Conservation (phyloP, 1,139 yeast genomes). For the Hemisphaericaspora xylofermentans region DNA sequence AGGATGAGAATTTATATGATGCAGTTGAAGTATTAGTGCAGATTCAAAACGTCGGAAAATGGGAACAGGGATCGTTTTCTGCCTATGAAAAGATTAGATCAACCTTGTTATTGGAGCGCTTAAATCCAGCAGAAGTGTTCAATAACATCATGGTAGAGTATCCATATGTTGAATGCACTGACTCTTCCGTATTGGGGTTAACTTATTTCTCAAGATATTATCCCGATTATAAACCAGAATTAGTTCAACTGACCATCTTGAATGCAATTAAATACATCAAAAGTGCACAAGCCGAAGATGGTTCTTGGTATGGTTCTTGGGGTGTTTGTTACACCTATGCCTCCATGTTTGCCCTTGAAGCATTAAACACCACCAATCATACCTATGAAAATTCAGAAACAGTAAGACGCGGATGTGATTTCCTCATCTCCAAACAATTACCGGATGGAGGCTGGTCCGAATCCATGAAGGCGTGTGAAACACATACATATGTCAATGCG, state of each 20-base stretch:
- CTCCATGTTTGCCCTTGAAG: slow-evolving; percentile 97
- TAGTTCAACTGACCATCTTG: slow-evolving; percentile 65
- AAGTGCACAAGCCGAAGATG: slow-evolving; percentile 68
- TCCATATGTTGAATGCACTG: slow-evolving; percentile 98
- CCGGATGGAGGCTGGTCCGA: slow-evolving; percentile 98
- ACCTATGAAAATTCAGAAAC: slow-evolving; percentile 58
- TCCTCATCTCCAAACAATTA: slow-evolving; percentile 70
- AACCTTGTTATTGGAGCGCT: slow-evolving; percentile 66
- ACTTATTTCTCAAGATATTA: slow-evolving; percentile 70
- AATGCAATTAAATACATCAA: slow-evolving; percentile 75
- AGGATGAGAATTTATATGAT: slow-evolving; percentile 45
- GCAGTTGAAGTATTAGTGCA: slow-evolving; percentile 66
- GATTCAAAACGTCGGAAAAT: slow-evolving; percentile 73
- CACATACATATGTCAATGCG: slow-evolving; percentile 67
- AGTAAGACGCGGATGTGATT: slow-evolving; percentile 81
- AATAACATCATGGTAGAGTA: slow-evolving; percentile 98
- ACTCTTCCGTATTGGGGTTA: slow-evolving; percentile 87
- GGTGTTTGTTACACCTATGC: slow-evolving; percentile 97
- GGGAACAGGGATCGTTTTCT: slow-evolving; percentile 90
- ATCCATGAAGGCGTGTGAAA: slow-evolving; percentile 77
- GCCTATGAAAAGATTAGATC: slow-evolving; percentile 88
- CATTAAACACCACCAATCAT: slow-evolving; percentile 69
- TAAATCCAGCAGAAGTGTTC: slow-evolving; percentile 97
- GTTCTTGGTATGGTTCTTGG: slow-evolving; percentile 99
- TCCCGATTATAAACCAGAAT: slow-evolving; percentile 61